Percentiles rank a stretch among this genome's conserved stretches.
These are phyloP conservation scores for Chlorella sp. DNA, from an alignment of 139 green algal species.

Conservation along the genomic window DNA sequence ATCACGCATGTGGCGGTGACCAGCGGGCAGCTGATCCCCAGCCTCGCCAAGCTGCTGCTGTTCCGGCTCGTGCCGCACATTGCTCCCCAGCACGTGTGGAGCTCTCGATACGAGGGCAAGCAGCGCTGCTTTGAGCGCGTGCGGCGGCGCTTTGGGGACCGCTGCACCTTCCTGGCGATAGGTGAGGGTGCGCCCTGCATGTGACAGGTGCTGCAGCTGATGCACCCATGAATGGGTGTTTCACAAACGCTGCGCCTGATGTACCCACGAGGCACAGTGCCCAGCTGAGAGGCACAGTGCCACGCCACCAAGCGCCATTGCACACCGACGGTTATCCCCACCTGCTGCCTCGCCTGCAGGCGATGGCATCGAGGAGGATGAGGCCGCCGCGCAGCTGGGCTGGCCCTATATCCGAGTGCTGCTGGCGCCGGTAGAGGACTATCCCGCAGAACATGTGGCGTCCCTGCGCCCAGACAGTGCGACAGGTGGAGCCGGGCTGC, in stretches of 20 bases:
- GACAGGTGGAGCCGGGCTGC: constrained; percentile 8
- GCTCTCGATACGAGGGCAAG: constrained; percentile 37
- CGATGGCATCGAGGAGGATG: constrained; percentile 36
- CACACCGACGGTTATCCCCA: no score
- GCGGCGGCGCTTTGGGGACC: constrained; percentile 15
- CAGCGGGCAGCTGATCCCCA: constrained; percentile 53
- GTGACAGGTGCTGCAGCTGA: no score
- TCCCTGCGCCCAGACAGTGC: constrained; percentile 3
- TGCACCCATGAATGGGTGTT: no score
- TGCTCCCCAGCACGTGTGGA: constrained; percentile 39
- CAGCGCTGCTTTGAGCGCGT: constrained; percentile 44
- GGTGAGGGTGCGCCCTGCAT: constrained; percentile 27
- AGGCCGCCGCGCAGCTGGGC: background rate
- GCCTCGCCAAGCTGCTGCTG: constrained; percentile 60
- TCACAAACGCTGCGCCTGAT: no score
- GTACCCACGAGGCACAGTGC: no score
- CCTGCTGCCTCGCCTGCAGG: no score
- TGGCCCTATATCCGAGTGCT: constrained; percentile 29
- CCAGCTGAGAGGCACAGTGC: no score
- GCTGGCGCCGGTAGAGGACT: constrained; percentile 16
- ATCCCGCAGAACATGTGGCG: constrained; percentile 10
- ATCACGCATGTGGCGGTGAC: constrained; percentile 56
- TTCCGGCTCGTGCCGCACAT: constrained; percentile 48
- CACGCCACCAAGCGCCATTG: no score
- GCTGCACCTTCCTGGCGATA: constrained; percentile 11